Evolutionary conservation across 2,329 filamentous ascomycete species (phyloP).

Genomic region (Penicillium decumbens): DNA sequence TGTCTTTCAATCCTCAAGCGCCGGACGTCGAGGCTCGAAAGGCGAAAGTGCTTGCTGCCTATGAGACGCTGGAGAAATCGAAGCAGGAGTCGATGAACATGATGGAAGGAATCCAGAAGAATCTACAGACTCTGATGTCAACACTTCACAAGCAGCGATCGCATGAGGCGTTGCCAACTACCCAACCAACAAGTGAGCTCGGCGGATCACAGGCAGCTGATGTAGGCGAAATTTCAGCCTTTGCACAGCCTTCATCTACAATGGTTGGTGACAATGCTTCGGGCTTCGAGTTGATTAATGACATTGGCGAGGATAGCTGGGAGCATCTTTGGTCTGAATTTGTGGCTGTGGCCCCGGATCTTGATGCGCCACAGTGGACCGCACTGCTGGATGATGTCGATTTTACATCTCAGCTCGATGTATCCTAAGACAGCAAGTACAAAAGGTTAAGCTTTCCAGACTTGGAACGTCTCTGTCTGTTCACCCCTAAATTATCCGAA

Average conservation of each 20-base stretch:
- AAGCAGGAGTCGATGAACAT: constrained; percentile 15
- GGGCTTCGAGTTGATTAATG: constrained; percentile 1
- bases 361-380: constrained; percentile 20
- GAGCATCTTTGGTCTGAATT: constrained; percentile 17
- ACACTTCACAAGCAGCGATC: constrained; percentile 13
- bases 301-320: constrained; percentile 11
- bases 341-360: constrained; percentile 16
- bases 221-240: background rate
- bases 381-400: constrained; percentile 18
- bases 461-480: background rate
- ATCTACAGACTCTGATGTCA: constrained; percentile 16
- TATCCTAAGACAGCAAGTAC: background rate
- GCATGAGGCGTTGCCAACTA: background rate
- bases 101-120: constrained; percentile 15
- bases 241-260: constrained; percentile 1
- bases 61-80: constrained; percentile 14
- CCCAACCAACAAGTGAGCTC: background rate
- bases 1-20: constrained; percentile 18
- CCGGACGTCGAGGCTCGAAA: constrained; percentile 15
- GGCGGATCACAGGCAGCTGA: background rate
- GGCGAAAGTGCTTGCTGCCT: constrained; percentile 14
- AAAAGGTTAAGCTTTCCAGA: background rate
- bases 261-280: background rate
- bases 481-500: background rate
- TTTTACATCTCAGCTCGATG: constrained; percentile 10